Percentiles rank a stretch among this genome's conserved stretches.
Conservation (phyloP, 257 asterid species). For the Solanum lignicaule region DNA sequence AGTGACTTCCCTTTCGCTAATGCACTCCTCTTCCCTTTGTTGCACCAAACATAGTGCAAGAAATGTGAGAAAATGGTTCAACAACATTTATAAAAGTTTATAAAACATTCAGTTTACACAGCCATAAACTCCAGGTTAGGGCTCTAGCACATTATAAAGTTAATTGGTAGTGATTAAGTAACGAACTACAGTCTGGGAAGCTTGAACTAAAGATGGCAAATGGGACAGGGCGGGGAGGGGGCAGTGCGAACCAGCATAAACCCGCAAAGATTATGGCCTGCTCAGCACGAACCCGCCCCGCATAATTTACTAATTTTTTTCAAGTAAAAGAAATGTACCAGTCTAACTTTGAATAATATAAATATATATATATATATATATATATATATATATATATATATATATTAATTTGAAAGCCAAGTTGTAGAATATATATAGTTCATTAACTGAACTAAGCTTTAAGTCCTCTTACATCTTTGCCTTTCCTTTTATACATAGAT, state of each 20-base stretch:
- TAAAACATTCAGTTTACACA: neutral
- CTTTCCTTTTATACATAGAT: neutral
- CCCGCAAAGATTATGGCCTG: neutral
- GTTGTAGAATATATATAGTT: neutral
- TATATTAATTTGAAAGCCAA: neutral
- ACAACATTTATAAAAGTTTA: neutral
- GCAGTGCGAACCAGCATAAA: neutral
- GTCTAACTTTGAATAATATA: neutral
- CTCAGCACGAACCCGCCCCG: neutral
- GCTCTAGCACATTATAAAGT: neutral
- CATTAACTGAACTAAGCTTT: neutral
- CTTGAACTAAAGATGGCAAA: neutral
- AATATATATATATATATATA: no score
- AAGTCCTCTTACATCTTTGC: neutral
- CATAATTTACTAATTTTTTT: neutral
- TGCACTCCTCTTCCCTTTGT: neutral
- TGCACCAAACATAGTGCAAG: neutral
- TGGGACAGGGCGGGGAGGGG: neutral
- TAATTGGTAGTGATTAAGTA: neutral
- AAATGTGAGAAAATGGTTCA: neutral
- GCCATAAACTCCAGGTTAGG: neutral
- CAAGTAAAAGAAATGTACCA: neutral
- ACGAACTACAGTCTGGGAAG: neutral
- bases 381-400: no score
- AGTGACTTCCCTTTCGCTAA: neutral